phyloP scores from a whole-genome alignment of 305 asterid genomes.

The Fraxinus paxiana region DNA sequence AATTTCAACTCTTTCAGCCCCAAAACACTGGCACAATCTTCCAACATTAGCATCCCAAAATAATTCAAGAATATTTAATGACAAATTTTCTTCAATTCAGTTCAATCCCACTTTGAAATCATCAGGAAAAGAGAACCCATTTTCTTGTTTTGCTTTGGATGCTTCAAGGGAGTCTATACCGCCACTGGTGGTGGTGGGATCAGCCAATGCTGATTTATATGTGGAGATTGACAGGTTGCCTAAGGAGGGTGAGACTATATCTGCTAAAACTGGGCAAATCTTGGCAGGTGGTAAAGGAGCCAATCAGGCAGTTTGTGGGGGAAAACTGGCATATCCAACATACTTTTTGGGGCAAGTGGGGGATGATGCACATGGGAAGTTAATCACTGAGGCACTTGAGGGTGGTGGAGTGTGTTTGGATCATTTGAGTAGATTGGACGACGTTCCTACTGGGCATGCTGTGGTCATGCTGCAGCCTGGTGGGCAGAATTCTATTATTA shows the following conservation, averaged over 20 bases:
- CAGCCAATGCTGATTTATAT: conserved; percentile 89
- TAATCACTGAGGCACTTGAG: conserved; percentile 61
- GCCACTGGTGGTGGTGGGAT: conserved; percentile 88
- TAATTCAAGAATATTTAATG: conserved; percentile 6
- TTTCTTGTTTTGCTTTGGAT: conserved; percentile 37
- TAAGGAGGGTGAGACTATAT: conserved; percentile 72
- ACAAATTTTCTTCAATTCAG: conserved; percentile 22
- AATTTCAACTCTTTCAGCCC: conserved; percentile 25
- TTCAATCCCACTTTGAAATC: conserved; percentile 19
- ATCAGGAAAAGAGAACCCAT: conserved; percentile 28
- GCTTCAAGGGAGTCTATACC: conserved; percentile 32
- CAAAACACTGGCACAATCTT: conserved; percentile 20
- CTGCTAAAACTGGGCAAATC: conserved; percentile 73
- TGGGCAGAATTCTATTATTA: conserved; percentile 86
- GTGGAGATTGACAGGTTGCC: conserved; percentile 87
- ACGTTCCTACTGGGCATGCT: conserved; percentile 87
- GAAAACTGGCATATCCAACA: conserved; percentile 62
- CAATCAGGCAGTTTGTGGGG: conserved; percentile 93
- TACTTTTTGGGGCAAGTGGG: conserved; percentile 84
- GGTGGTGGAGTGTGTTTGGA: conserved; percentile 68
- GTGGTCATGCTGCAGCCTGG: conserved; percentile 85
- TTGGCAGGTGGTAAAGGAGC: conserved; percentile 97
- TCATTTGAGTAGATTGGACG: conserved; percentile 44
- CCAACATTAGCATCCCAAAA: conserved; percentile 1
- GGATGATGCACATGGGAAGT: conserved; percentile 74